phyloP scores from a whole-genome alignment of 768 basidiomycete genomes.

The Suillus americanus region DNA sequence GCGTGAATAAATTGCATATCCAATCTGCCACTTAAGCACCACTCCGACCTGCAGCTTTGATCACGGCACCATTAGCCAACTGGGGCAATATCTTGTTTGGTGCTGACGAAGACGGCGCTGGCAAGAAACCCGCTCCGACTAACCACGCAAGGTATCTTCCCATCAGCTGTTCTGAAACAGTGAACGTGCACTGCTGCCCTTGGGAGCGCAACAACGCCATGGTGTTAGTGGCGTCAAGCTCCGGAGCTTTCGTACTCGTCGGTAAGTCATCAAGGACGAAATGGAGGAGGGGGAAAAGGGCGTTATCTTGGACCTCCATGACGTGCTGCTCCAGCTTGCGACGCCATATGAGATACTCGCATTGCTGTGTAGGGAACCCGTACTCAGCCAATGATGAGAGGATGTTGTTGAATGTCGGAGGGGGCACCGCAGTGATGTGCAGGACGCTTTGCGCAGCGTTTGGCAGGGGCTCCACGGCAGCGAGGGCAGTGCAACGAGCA shows the following conservation, averaged over 20 bases:
- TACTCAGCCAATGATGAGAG: conserved; percentile 71
- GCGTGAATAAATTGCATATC: neutral
- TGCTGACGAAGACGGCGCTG: conserved; percentile 41
- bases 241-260: conserved; percentile 92
- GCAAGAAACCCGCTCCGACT: conserved; percentile 79
- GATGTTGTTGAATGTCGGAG: conserved; percentile 87
- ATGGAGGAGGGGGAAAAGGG: conserved; percentile 94
- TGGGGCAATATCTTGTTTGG: conserved; percentile 50
- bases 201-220: conserved; percentile 53
- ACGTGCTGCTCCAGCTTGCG: conserved; percentile 93
- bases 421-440: conserved; percentile 84
- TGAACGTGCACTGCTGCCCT: conserved; percentile 38
- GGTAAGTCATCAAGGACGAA: conserved; percentile 97
- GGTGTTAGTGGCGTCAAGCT: conserved; percentile 86
- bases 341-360: conserved; percentile 92
- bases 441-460: conserved; percentile 55
- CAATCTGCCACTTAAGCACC: conserved; percentile 38
- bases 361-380: conserved; percentile 75
- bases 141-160: conserved; percentile 94
- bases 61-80: conserved; percentile 36
- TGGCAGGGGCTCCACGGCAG: conserved; percentile 61
- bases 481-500: conserved; percentile 75
- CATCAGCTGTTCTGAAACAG: conserved; percentile 76
- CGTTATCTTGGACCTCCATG: conserved; percentile 92
- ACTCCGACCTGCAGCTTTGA: conserved; percentile 71